Evolutionary conservation across 1,284 basidiomycete species (phyloP).

Genomic region (Trichosporon sp.): DNA sequence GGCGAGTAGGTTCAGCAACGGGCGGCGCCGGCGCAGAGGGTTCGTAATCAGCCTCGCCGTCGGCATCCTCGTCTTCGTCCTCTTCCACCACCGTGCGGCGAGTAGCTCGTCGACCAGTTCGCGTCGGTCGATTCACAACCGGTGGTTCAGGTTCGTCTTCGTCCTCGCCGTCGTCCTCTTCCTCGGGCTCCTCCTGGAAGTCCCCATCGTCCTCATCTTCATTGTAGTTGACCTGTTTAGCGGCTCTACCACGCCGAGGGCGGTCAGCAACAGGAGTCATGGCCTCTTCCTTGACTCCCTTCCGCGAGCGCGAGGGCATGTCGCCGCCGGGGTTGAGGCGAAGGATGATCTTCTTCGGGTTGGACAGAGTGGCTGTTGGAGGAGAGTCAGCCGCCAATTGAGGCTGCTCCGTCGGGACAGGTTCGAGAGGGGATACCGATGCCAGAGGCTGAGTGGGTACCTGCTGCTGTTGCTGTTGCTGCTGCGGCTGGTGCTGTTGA

Average conservation of each 20-base stretch:
- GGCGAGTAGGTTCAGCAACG: constrained; percentile 52
- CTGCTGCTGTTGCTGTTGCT: constrained; percentile 17
- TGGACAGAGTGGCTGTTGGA: not conserved
- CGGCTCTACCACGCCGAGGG: not conserved
- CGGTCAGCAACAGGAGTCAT: constrained; percentile 5
- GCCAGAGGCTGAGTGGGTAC: not conserved
- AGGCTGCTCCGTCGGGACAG: not conserved
- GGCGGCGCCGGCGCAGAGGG: not conserved
- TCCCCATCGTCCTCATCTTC: constrained; percentile 37
- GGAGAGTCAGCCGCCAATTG: not conserved
- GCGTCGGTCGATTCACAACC: not conserved
- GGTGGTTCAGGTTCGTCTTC: constrained; percentile 25
- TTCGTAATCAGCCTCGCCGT: constrained; percentile 23
- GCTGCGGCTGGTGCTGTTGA: constrained; percentile 18
- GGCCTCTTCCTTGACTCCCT: not conserved
- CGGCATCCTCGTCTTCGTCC: constrained; percentile 24
- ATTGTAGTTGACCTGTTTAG: constrained; percentile 29
- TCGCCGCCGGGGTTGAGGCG: constrained; percentile 10
- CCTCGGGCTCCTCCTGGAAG: constrained; percentile 26
- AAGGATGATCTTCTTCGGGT: constrained; percentile 7
- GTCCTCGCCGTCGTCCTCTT: constrained; percentile 32
- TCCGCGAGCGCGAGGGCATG: constrained; percentile 13
- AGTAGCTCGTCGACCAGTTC: constrained; percentile 1
- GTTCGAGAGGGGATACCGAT: not conserved
- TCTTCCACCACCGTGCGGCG: constrained; percentile 49